These are phyloP conservation scores for Potentilla sterilis DNA, from an alignment of 306 rosid species.

Conservation along the genomic window DNA sequence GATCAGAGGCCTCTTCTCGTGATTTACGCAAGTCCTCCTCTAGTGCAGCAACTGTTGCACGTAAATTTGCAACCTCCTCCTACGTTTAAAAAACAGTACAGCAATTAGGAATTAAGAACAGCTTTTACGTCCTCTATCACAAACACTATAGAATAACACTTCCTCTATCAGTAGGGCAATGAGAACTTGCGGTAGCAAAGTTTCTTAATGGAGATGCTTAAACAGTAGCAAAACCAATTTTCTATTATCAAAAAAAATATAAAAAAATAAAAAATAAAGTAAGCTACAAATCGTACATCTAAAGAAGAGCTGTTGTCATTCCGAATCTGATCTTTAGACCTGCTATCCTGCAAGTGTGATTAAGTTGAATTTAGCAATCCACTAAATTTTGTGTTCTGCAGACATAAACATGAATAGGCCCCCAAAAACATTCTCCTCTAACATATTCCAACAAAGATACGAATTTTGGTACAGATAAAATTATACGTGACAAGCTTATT, in stretches of 20 bases:
- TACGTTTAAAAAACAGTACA: slow-evolving; percentile 34
- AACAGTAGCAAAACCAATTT: slow-evolving; percentile 17
- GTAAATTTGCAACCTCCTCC: slow-evolving; percentile 75
- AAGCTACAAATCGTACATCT: slow-evolving; percentile 47
- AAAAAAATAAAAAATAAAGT: no score
- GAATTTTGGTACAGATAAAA: not conserved
- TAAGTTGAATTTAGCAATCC: slow-evolving; percentile 6
- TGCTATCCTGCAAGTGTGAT: slow-evolving; percentile 54
- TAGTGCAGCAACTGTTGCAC: slow-evolving; percentile 58
- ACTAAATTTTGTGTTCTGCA: not conserved
- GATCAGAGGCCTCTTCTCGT: slow-evolving; percentile 59
- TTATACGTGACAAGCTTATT: not conserved
- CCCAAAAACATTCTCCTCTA: not conserved
- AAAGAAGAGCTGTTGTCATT: slow-evolving; percentile 48
- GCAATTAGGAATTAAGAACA: slow-evolving; percentile 11
- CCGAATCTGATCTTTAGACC: slow-evolving; percentile 55
- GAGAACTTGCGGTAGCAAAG: slow-evolving; percentile 16
- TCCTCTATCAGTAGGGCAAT: not conserved
- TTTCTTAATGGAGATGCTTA: slow-evolving; percentile 9
- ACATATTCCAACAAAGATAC: not conserved
- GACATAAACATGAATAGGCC: not conserved
- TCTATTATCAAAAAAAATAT: not conserved
- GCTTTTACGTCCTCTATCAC: slow-evolving; percentile 14
- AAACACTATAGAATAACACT: not conserved
- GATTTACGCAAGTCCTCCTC: slow-evolving; percentile 87